Base-by-base conservation (phyloP, 2,329 filamentous ascomycete species). In the Colletotrichum godetiae region DNA sequence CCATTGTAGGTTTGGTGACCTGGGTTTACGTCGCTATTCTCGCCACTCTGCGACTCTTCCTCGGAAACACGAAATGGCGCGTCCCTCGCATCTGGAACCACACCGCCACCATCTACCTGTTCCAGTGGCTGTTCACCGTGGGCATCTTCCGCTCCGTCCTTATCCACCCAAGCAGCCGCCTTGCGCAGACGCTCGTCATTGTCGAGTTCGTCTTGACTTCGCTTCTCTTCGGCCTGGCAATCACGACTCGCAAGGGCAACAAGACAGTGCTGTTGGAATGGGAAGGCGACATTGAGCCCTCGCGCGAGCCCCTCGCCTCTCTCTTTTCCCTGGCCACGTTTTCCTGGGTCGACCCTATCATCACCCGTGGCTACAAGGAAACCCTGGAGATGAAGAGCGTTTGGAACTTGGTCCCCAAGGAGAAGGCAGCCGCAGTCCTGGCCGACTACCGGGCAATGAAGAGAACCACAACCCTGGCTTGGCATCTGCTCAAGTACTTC, bases 241-340 rank as follows among this genome's bases (percentile, higher is more conserved):
- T 97, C 69, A 93, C 92, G 64, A 97, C 95, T 74, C 92, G 97
- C 76, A 97, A 95, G 84, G 97, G 97, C 57, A 98, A 98, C 82
- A 97, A 95, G 82, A 91, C 93, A 3, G 94, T 99, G 13, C 84
- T 95, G 58, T 82, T 98, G 78, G 95, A 98, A 82, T 95, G 95
- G 86, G 95, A 98, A 82, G 94, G 94, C 74, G 93, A 93, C 37
- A 90, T 99, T 64, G 91, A 96, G 79, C 97, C 97, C 24, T 96
- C 95, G 3, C 91, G 90, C 75, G 95, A 99, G 81, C 94, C 95
- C 7, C 87, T 94, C 49, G 95, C 97, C 1, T 98, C 96, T 80
- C 84, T 98, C 7, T 90, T 98, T 75, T 98, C 97, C 2, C 87
- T 97, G 57, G 92, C 92, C 27, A 97, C 95, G 2, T 99, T 98